Percentiles rank a stretch among this genome's conserved stretches.
phyloP scores from a whole-genome alignment of 306 rosid genomes.

The Nissolia schottii region DNA sequence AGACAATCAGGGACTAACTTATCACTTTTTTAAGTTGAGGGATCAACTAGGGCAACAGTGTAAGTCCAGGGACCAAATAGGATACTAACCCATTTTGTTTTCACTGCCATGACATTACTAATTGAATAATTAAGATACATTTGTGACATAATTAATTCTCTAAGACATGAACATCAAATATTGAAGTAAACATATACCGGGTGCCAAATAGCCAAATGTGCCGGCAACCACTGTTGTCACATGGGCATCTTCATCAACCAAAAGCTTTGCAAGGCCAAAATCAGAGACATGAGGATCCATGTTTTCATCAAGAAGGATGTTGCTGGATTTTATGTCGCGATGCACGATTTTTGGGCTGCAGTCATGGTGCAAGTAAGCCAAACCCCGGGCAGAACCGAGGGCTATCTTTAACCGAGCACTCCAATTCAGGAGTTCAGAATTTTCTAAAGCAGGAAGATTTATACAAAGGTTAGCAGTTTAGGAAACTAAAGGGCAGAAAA shows the following conservation, averaged over 20 bases:
- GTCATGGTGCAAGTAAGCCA: conserved; percentile 92
- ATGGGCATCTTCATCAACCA: conserved; percentile 90
- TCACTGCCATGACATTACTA: background rate
- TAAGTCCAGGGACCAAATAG: too few species aligned
- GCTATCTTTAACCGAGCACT: conserved; percentile 71
- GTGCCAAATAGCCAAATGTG: conserved; percentile 94
- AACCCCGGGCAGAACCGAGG: conserved; percentile 91
- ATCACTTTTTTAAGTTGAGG: too few species aligned
- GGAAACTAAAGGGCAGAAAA: background rate
- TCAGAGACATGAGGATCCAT: conserved; percentile 88
- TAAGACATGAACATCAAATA: background rate
- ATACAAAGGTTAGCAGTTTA: background rate
- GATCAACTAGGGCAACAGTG: background rate
- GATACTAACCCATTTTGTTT: too few species aligned
- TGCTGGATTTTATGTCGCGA: conserved; percentile 91
- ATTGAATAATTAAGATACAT: background rate
- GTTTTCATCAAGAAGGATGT: conserved; percentile 82
- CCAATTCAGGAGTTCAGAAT: conserved; percentile 63
- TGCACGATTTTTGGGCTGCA: conserved; percentile 89
- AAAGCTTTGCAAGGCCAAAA: conserved; percentile 93
- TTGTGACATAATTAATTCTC: background rate
- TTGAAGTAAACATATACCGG: conserved; percentile 49
- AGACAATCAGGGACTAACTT: too few species aligned
- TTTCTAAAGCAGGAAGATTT: conserved; percentile 18
- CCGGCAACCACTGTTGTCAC: conserved; percentile 99